Conservation (phyloP, 768 basidiomycete genomes). For the Favolaschia claudopus region DNA sequence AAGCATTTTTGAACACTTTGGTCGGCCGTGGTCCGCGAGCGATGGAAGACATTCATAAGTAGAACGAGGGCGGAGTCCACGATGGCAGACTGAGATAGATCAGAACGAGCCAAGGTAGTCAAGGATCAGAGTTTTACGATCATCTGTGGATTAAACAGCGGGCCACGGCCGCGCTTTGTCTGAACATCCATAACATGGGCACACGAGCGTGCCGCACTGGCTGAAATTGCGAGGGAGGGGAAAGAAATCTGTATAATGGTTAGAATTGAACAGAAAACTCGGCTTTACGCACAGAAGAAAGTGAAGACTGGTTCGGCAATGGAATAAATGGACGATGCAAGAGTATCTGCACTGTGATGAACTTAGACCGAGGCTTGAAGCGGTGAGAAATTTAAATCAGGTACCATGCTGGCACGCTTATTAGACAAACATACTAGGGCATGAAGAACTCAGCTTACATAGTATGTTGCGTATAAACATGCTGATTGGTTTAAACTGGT, state of each 20-base stretch:
- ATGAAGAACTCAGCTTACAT: not conserved
- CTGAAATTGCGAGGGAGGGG: slow-evolving; percentile 78
- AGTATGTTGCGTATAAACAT: slow-evolving; percentile 54
- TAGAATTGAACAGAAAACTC: not conserved
- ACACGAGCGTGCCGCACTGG: slow-evolving; percentile 82
- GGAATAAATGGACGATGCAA: slow-evolving; percentile 84
- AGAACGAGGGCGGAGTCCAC: slow-evolving; percentile 19
- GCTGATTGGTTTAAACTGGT: slow-evolving; percentile 69
- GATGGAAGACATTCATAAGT: slow-evolving; percentile 19
- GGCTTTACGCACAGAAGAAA: slow-evolving; percentile 40
- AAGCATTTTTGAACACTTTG: slow-evolving; percentile 18
- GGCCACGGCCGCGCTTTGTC: slow-evolving; percentile 41
- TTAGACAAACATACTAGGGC: not conserved
- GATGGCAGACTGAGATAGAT: slow-evolving; percentile 1
- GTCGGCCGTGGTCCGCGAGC: slow-evolving; percentile 14
- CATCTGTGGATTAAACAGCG: slow-evolving; percentile 19
- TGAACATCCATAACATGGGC: slow-evolving; percentile 79
- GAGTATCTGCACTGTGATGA: slow-evolving; percentile 69
- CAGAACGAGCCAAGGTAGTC: not conserved
- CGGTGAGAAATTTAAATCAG: not conserved
- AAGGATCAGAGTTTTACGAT: not conserved
- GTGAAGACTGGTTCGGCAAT: slow-evolving; percentile 53
- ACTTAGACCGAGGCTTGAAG: not conserved
- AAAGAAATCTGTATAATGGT: slow-evolving; percentile 36
- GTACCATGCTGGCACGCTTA: slow-evolving; percentile 11